These are phyloP conservation scores for Daldinia bambusicola DNA, from an alignment of 495 filamentous ascomycete genomes.

Conservation along the genomic window DNA sequence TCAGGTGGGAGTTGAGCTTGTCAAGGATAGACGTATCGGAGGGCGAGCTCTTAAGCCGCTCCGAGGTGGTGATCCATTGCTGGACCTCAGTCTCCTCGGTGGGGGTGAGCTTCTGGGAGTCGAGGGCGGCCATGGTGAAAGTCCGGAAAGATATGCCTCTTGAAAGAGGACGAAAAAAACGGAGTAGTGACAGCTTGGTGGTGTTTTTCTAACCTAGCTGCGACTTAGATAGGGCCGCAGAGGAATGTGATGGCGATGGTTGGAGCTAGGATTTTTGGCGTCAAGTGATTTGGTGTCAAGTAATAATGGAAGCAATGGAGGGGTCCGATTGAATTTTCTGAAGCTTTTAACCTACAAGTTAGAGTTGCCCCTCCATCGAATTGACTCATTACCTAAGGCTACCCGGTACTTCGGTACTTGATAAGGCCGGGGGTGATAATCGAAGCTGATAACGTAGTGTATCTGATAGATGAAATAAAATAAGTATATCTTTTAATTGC, in stretches of 20 bases:
- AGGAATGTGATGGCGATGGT: not conserved
- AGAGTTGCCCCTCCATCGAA: slow-evolving; percentile 35
- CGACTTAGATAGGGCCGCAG: slow-evolving; percentile 27
- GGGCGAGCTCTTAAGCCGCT: slow-evolving; percentile 67
- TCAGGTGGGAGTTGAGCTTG: slow-evolving; percentile 84
- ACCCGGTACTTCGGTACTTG: too few relatives aligned
- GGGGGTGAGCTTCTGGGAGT: slow-evolving; percentile 72
- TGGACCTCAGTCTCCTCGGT: slow-evolving; percentile 85
- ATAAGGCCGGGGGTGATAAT: slow-evolving; percentile 6
- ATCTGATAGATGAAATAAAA: slow-evolving; percentile 1
- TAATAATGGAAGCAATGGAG: not conserved
- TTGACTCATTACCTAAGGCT: slow-evolving; percentile 32
- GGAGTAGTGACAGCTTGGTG: slow-evolving; percentile 62
- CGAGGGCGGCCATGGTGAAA: slow-evolving; percentile 69
- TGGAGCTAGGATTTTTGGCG: slow-evolving; percentile 3
- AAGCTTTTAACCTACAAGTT: not conserved
- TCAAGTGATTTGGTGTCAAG: too few relatives aligned
- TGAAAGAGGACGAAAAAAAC: slow-evolving; percentile 55
- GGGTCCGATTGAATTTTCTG: slow-evolving; percentile 25
- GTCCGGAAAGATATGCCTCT: slow-evolving; percentile 53
- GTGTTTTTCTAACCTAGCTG: slow-evolving; percentile 27
- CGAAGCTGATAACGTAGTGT: slow-evolving; percentile 10
- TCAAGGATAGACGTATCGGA: slow-evolving; percentile 72
- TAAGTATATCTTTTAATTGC: not conserved
- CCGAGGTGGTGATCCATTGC: slow-evolving; percentile 83